Conservation (phyloP, 2,329 filamentous ascomycete species). For the Mycosphaerelloides madeirae region DNA sequence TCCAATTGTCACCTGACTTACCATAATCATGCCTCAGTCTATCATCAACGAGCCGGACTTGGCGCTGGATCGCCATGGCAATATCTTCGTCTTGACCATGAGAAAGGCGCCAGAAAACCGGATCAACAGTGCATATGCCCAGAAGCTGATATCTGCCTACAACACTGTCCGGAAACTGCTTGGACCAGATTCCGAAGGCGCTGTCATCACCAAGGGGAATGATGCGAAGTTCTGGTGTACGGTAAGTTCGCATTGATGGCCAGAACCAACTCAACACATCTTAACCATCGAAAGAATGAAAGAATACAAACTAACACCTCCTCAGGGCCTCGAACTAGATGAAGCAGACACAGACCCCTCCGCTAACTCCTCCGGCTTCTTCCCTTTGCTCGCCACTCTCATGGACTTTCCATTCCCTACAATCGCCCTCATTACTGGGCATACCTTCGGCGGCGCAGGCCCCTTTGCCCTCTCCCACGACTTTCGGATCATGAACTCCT, state of each 20-base stretch:
- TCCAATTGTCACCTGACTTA: background rate
- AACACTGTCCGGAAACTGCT: slow-evolving; percentile 45
- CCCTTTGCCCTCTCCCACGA: slow-evolving; percentile 47
- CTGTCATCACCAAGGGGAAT: slow-evolving; percentile 50
- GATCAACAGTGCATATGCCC: slow-evolving; percentile 47
- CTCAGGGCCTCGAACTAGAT: slow-evolving; percentile 33
- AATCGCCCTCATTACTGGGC: slow-evolving; percentile 45
- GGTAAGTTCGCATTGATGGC: slow-evolving; percentile 13
- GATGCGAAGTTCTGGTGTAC: slow-evolving; percentile 52
- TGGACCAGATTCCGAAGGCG: slow-evolving; percentile 46
- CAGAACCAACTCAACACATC: background rate
- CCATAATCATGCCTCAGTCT: slow-evolving; percentile 21
- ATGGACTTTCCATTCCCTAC: slow-evolving; percentile 41
- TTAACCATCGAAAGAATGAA: no score
- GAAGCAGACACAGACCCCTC: slow-evolving; percentile 33
- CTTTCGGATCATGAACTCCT: slow-evolving; percentile 47
- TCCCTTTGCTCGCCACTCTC: slow-evolving; percentile 33
- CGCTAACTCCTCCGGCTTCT: slow-evolving; percentile 35
- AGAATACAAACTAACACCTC: no score
- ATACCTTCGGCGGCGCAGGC: slow-evolving; percentile 48
- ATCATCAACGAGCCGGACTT: slow-evolving; percentile 39
- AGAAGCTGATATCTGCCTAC: slow-evolving; percentile 51
- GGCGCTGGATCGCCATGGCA: slow-evolving; percentile 40
- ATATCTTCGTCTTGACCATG: slow-evolving; percentile 52
- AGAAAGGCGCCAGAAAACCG: slow-evolving; percentile 53